A percentile compares a stretch with the other conserved stretches of the same genome.
Conservation (phyloP, 2,329 filamentous ascomycete species). For the Phialophora verrucosa region DNA sequence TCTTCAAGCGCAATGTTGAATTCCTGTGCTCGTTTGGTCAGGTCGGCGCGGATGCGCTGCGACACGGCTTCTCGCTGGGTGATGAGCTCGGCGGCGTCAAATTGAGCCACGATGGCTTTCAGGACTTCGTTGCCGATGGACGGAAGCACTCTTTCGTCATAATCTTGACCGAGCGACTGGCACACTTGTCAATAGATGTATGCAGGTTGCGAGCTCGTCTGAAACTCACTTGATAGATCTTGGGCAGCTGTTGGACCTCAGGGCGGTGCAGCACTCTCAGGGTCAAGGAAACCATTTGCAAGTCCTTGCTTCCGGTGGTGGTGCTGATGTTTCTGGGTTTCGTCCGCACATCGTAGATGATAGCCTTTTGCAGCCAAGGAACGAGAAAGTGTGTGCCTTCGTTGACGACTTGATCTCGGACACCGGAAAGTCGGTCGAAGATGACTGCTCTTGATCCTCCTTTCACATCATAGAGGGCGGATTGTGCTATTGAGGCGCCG, state of each 20-base stretch:
- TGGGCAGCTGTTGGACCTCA: conserved; percentile 88
- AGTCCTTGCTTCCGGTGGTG: conserved; percentile 96
- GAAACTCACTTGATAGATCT: conserved; percentile 91
- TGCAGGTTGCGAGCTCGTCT: neutral
- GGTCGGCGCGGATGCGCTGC: conserved; percentile 88
- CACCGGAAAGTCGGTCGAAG: conserved; percentile 90
- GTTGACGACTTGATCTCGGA: conserved; percentile 89
- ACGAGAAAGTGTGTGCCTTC: conserved; percentile 97
- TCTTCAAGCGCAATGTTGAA: conserved; percentile 99
- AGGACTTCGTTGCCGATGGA: conserved; percentile 99
- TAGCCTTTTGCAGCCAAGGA: conserved; percentile 92
- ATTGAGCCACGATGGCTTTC: conserved; percentile 97
- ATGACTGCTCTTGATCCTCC: conserved; percentile 95
- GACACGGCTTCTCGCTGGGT: conserved; percentile 97
- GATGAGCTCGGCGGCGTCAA: conserved; percentile 98
- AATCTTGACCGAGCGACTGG: conserved; percentile 94
- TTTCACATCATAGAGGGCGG: conserved; percentile 95
- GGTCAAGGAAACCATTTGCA: conserved; percentile 99
- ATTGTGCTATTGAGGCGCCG: conserved; percentile 70
- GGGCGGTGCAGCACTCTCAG: conserved; percentile 93
- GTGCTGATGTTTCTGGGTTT: conserved; percentile 97
- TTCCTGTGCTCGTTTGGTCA: conserved; percentile 89
- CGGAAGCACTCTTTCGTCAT: conserved; percentile 96
- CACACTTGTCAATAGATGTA: conserved; percentile 10
- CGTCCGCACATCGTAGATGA: conserved; percentile 96